Percentiles rank a stretch among this genome's conserved stretches.
Conservation (phyloP, 164 flowering plant genomes). For the Magnolia changhungtana region DNA sequence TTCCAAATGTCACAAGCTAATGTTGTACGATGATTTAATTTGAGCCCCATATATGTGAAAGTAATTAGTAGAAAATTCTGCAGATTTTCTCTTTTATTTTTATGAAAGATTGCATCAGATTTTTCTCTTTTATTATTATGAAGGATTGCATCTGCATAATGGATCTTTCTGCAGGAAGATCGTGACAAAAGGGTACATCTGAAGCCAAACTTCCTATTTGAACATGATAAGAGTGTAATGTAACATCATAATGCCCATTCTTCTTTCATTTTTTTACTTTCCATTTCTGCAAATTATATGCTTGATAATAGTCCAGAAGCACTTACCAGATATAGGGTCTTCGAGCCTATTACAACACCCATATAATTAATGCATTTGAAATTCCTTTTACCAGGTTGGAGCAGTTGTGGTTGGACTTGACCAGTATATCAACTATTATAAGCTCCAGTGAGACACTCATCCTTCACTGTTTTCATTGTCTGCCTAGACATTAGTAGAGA, state of each 20-base stretch:
- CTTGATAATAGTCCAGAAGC: neutral
- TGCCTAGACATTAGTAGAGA: neutral
- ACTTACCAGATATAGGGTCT: neutral
- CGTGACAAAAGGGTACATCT: slow-evolving; percentile 54
- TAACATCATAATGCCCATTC: slow-evolving; percentile 19
- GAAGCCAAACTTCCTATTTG: slow-evolving; percentile 52
- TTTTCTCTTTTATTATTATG: neutral
- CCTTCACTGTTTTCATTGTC: neutral
- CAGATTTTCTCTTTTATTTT: neutral
- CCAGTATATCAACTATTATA: slow-evolving; percentile 76
- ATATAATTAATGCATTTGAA: slow-evolving; percentile 5
- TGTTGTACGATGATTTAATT: neutral
- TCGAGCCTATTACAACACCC: neutral
- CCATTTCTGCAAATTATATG: neutral
- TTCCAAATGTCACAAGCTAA: neutral
- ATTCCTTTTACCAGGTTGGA: slow-evolving; percentile 66
- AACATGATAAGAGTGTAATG: slow-evolving; percentile 84
- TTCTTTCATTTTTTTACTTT: neutral
- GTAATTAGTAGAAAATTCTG: neutral
- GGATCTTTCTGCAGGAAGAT: slow-evolving; percentile 61
- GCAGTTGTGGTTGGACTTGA: slow-evolving; percentile 97
- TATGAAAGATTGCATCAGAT: neutral
- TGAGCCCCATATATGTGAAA: neutral
- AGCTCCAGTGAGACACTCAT: slow-evolving; percentile 73
- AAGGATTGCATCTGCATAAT: neutral